phyloP scores from a whole-genome alignment of 768 basidiomycete species.

The Chalciporus piperatus region DNA sequence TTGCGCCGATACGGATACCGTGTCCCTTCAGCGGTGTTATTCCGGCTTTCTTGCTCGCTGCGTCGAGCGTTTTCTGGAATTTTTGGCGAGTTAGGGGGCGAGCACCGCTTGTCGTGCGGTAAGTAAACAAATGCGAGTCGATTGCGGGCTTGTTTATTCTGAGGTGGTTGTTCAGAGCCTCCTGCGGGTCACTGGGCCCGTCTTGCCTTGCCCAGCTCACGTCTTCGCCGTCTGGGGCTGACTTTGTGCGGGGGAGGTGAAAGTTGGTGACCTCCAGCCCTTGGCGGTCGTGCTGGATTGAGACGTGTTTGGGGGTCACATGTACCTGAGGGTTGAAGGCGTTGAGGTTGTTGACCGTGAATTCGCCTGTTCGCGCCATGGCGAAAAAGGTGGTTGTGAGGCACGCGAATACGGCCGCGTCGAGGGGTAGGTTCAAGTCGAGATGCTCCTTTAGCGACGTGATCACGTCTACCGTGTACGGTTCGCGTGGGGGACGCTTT shows the following conservation, averaged over 20 bases:
- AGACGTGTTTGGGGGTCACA: slow-evolving; percentile 12
- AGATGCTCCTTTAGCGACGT: too few species aligned
- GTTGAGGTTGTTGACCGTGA: slow-evolving; percentile 14
- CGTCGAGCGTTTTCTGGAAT: too few species aligned
- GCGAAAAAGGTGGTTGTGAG: slow-evolving; percentile 19
- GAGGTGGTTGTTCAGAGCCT: too few species aligned
- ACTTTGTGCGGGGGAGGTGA: too few species aligned
- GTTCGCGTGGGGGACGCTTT: slow-evolving; percentile 2
- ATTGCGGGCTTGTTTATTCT: not conserved
- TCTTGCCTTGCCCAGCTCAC: too few species aligned
- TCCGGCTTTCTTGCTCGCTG: too few species aligned
- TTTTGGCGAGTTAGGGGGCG: too few species aligned
- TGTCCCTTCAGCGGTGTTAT: slow-evolving; percentile 9
- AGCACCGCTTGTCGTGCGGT: too few species aligned
- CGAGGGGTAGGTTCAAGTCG: too few species aligned
- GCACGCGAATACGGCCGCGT: slow-evolving; percentile 17
- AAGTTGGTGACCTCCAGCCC: too few species aligned
- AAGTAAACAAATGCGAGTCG: not conserved
- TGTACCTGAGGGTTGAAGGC: slow-evolving; percentile 20
- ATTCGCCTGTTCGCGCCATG: slow-evolving; percentile 15
- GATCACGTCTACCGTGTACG: slow-evolving; percentile 13
- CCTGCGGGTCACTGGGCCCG: too few species aligned
- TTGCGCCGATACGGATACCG: slow-evolving; percentile 29
- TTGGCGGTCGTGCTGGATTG: not conserved
- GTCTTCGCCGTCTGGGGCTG: too few species aligned